Conservation (phyloP, 768 basidiomycete species). For the Lentinula guzmanii region DNA sequence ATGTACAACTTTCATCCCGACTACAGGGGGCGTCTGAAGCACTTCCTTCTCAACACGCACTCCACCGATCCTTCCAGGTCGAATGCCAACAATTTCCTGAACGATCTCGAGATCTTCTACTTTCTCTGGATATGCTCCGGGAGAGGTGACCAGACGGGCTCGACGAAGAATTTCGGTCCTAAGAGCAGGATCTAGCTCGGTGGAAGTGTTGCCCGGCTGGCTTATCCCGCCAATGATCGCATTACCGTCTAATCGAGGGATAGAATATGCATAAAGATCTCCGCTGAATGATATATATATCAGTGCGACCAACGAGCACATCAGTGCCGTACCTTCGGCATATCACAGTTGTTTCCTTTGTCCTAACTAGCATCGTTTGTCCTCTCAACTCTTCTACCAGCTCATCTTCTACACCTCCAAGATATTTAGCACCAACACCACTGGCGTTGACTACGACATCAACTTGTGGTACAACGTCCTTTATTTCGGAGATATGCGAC, state of each 20-base stretch:
- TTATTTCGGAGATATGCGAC: neutral
- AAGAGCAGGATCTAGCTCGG: neutral
- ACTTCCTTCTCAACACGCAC: slow-evolving; percentile 5
- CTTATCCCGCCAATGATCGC: slow-evolving; percentile 4
- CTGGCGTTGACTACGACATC: slow-evolving; percentile 6
- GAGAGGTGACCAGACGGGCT: neutral
- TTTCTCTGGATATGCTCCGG: neutral
- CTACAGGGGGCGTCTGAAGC: neutral
- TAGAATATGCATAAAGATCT: slow-evolving; percentile 1
- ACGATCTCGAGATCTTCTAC: slow-evolving; percentile 7
- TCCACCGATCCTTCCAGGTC: slow-evolving; percentile 4
- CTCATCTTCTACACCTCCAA: slow-evolving; percentile 5
- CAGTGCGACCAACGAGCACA: neutral
- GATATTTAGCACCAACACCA: slow-evolving; percentile 4
- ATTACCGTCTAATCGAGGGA: slow-evolving; percentile 2
- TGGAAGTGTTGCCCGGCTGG: slow-evolving; percentile 2
- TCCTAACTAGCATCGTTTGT: slow-evolving; percentile 3
- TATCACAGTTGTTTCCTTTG: neutral
- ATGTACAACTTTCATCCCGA: slow-evolving; percentile 6
- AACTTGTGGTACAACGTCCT: neutral
- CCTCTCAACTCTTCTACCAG: slow-evolving; percentile 1
- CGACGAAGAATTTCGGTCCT: neutral
- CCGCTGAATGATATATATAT: neutral
- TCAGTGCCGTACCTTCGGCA: neutral
- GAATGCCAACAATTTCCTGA: neutral